Evolutionary conservation across 2,329 filamentous ascomycete species (phyloP), one percentile per base, ranked within the genome.

Genomic region (Colletotrichum horii): DNA sequence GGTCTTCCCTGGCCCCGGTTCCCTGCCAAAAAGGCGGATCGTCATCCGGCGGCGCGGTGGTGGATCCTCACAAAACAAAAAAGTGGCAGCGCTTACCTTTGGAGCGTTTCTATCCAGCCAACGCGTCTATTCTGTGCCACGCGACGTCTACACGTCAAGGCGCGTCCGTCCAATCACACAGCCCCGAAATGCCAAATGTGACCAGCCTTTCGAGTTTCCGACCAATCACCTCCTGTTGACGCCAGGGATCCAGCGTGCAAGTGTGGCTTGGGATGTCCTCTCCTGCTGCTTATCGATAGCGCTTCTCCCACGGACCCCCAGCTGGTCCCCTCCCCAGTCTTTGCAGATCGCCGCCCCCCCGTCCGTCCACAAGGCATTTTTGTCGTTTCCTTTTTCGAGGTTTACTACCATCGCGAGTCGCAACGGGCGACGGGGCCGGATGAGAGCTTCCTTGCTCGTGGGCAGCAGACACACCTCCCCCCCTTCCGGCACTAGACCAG

Each of bases 211-310:
- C 6, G 56, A n/a, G 22, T 62, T 55, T 30, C 38, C 3, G 66
- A 0, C 70, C 70, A 73, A 73, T 73, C 22, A 28, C 19, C 43
- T 32, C 32, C 26, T 52, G 62, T 43, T 66, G 36, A 48, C 19
- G 62, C 30, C 36, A 38, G 16, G 26, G 24, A 32, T 34, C 26
- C 58, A 26, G 26, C 58, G 28, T 32, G 61, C 30, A 65, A 38
- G 30, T 65, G 30, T n/a, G 26, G 58, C 19, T 30, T n/a, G 28
- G 26, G 55, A 58, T 24, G 55, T 26, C 52, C n/a, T 43, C 38
- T 55, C 28, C n/a, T 68, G 64, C 19, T n/a, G 26, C 68, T 75
- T 75, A 75, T 75, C 72, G 72, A 75, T 75, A 75, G 69, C 68
- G 62, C 72, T 75, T 72, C 72, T 75, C 68, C 71, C 68, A 14